phyloP scores from a whole-genome alignment of 768 basidiomycete genomes.

The Serendipita sp. region DNA sequence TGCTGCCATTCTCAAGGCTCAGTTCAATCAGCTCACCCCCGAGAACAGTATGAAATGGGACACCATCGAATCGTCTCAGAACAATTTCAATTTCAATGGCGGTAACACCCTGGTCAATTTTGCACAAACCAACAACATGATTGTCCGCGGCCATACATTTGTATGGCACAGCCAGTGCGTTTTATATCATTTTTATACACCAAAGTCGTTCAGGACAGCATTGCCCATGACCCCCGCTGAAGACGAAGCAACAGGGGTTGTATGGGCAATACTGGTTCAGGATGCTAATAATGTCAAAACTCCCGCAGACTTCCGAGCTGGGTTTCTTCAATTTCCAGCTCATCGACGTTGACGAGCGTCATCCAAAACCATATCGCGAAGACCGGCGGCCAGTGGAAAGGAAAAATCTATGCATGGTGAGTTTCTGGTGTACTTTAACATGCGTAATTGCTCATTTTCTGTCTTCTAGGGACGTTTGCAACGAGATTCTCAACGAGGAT shows the following conservation, averaged over 20 bases:
- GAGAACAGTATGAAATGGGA: conserved; percentile 13
- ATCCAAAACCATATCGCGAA: conserved; percentile 12
- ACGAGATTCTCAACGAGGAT: conserved; percentile 38
- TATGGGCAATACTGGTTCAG: no score
- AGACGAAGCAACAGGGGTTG: no score
- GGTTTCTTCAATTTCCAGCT: conserved; percentile 4
- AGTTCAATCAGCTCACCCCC: conserved; percentile 13
- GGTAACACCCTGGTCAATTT: conserved; percentile 13
- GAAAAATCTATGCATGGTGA: conserved; percentile 27
- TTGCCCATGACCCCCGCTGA: no score
- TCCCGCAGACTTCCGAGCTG: conserved; percentile 2
- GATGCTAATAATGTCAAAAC: no score
- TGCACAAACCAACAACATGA: conserved; percentile 10
- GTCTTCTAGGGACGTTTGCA: conserved; percentile 14
- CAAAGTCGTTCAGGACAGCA: no score
- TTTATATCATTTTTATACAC: no score
- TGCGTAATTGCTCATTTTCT: background rate
- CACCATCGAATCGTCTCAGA: conserved; percentile 2
- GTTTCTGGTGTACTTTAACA: background rate
- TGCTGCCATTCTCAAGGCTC: conserved; percentile 10
- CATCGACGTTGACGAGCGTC: conserved; percentile 1
- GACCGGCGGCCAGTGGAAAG: conserved; percentile 10
- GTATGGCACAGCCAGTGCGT: background rate
- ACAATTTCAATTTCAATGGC: conserved; percentile 11
- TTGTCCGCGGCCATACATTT: conserved; percentile 13